Evolutionary conservation across 2,329 filamentous ascomycete genomes (phyloP).

Genomic region (Colletotrichum ledebouriae): DNA sequence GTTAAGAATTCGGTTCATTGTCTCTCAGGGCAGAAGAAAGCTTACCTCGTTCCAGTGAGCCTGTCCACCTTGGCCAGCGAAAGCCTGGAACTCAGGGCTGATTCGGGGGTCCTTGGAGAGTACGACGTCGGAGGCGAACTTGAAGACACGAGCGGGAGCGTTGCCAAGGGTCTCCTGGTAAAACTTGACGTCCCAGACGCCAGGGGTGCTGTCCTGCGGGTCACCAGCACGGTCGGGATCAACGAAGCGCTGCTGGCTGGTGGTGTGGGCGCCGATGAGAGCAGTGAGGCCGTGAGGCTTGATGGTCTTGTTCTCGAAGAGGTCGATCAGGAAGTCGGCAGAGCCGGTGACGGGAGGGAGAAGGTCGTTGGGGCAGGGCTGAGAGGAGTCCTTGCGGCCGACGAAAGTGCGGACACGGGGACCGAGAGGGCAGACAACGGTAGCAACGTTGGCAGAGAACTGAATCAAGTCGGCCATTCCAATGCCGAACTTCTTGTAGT

Average conservation of each 20-base stretch:
- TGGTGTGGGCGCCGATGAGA: constrained; percentile 67
- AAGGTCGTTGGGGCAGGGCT: constrained; percentile 54
- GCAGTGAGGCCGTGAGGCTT: constrained; percentile 63
- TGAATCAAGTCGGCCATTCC: constrained; percentile 68
- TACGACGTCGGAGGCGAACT: constrained; percentile 58
- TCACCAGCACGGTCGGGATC: constrained; percentile 56
- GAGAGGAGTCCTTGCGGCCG: constrained; percentile 61
- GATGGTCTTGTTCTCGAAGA: constrained; percentile 68
- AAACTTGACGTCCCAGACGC: constrained; percentile 66
- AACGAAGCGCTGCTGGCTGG: constrained; percentile 62
- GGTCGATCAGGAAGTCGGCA: constrained; percentile 60
- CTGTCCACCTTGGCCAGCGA: constrained; percentile 52
- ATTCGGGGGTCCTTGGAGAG: constrained; percentile 55
- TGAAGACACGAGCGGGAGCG: constrained; percentile 54
- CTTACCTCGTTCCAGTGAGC: constrained; percentile 56
- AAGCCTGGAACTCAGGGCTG: constrained; percentile 53
- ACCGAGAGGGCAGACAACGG: constrained; percentile 59
- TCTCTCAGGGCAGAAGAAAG: neutral
- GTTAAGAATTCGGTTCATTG: neutral
- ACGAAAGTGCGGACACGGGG: constrained; percentile 65
- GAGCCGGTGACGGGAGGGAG: constrained; percentile 59
- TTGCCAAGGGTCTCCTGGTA: constrained; percentile 57
- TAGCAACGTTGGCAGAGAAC: constrained; percentile 63
- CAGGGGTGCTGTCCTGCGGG: constrained; percentile 65
- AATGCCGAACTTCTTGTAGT: constrained; percentile 55